phyloP scores from a whole-genome alignment of 1,284 basidiomycete genomes.

The Malassezia arunalokei region DNA sequence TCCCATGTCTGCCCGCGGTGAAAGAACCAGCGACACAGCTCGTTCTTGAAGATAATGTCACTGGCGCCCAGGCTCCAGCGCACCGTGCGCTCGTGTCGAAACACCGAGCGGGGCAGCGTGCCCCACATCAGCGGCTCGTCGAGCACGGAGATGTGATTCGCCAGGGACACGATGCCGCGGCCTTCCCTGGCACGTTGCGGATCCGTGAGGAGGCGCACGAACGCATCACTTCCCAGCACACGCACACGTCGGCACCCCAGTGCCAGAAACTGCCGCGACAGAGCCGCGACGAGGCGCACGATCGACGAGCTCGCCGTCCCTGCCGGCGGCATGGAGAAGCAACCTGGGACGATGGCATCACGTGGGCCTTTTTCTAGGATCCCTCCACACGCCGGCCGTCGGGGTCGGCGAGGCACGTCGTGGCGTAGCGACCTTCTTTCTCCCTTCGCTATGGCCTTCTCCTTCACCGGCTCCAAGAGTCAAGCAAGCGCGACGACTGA shows the following conservation, averaged over 20 bases:
- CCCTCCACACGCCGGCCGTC: background rate
- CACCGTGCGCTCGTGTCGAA: slow-evolving; percentile 49
- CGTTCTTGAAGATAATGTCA: slow-evolving; percentile 91
- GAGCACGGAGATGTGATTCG: slow-evolving; percentile 41
- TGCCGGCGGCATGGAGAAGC: no score
- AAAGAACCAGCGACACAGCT: slow-evolving; percentile 59
- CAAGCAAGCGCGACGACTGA: slow-evolving; percentile 22
- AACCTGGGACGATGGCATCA: background rate
- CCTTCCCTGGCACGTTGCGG: slow-evolving; percentile 15
- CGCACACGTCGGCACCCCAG: slow-evolving; percentile 29
- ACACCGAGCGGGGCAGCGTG: slow-evolving; percentile 20
- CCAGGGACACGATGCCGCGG: slow-evolving; percentile 35
- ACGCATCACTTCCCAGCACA: slow-evolving; percentile 27
- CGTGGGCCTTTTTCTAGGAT: background rate
- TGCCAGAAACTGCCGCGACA: slow-evolving; percentile 23
- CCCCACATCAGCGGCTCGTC: slow-evolving; percentile 41
- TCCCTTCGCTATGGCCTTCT: slow-evolving; percentile 24
- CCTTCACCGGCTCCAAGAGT: slow-evolving; percentile 20
- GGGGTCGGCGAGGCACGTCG: background rate
- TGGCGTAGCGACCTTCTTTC: background rate
- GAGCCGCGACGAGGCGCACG: slow-evolving; percentile 19
- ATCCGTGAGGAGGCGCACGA: slow-evolving; percentile 24
- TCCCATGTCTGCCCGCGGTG: slow-evolving; percentile 80
- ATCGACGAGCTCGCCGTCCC: background rate
- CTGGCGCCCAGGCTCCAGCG: slow-evolving; percentile 80